Evolutionary conservation across 1,139 yeast species (phyloP).

Genomic region (Nadsonia commutata): DNA sequence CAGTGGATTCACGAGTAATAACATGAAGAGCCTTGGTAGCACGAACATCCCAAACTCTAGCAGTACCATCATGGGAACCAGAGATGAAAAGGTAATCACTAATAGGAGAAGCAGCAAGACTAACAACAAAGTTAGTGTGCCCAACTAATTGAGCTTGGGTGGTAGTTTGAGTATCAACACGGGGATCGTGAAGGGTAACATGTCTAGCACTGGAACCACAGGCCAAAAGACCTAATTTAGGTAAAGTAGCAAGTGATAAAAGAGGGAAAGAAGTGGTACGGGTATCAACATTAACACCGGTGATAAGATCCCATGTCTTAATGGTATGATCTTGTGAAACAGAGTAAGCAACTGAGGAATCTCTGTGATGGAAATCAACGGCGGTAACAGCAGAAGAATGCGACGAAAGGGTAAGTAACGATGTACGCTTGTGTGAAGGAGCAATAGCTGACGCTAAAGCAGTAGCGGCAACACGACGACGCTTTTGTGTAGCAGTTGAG

Average conservation of each 20-base stretch:
- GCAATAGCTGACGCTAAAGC: constrained; percentile 19
- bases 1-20: constrained; percentile 48
- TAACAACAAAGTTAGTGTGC: constrained; percentile 81
- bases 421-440: constrained; percentile 50
- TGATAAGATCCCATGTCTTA: constrained; percentile 90
- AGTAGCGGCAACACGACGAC: constrained; percentile 69
- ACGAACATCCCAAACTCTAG: constrained; percentile 85
- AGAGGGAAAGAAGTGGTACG: constrained; percentile 80
- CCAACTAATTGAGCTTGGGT: constrained; percentile 65
- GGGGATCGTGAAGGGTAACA: constrained; percentile 84
- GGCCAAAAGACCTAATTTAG: constrained; percentile 50
- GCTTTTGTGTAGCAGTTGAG: constrained; percentile 75
- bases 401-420: constrained; percentile 61
- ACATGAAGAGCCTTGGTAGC: constrained; percentile 41
- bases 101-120: constrained; percentile 57
- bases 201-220: constrained; percentile 96
- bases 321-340: constrained; percentile 92
- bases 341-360: constrained; percentile 71
- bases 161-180: constrained; percentile 31
- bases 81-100: constrained; percentile 70
- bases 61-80: constrained; percentile 87
- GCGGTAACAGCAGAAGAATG: constrained; percentile 83
- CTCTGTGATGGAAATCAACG: constrained; percentile 57
- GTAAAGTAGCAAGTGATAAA: constrained; percentile 53
- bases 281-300: constrained; percentile 71